Base-by-base conservation (phyloP, 2,329 filamentous ascomycete species). In the Aphanocladium album region DNA sequence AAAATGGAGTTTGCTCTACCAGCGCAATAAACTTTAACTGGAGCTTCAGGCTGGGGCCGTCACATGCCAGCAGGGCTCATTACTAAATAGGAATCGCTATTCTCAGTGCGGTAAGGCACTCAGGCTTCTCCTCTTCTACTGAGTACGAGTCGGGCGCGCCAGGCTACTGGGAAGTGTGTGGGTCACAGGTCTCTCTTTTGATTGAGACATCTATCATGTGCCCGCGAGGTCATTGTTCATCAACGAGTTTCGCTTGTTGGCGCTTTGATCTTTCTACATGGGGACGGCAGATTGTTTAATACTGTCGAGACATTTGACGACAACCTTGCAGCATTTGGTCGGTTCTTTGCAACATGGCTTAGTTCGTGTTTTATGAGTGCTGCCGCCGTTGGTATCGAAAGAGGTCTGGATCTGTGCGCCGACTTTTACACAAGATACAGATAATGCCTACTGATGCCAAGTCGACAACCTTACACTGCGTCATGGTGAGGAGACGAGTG, bases 11-110 rank as follows among this genome's bases (percentile, higher is more conserved):
- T 30, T 30, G 30, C 30, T 5, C 30, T 5, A 30, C 30, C 30
- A 30, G 30, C 30, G 30, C 30, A 5, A 30, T 30, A 30, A 30
- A 30, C 30, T 30, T 55, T 55, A 19, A 33, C 52, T 55, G 52
- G 39, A 55, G 39, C 52, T 23, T 23, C 30, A 25, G 23, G 25
- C 52, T 46, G 23, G 41, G 21, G 27, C 43, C 46, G 25, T 58
- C 56, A 58, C 56, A 58, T 58, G 56, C 46, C 46, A 58, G 54
- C 16, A 30, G 30, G 5, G 30, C 30, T 49, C 12, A 27, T 49
- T 27, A 8, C 25, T 49, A 6, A 11, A 46, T 12, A 23, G 43
- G 12, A 46, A 46, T 21, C 3, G 8, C 19, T 27, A 16, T 41
- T 19, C 33, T 37, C 25, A 57, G 55, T 16, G 30, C 23, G 55